A percentile compares a stretch with the other conserved stretches of the same genome.
Evolutionary conservation across 73 alveolate species (phyloP).

Genomic region (Stentor roeselii): DNA sequence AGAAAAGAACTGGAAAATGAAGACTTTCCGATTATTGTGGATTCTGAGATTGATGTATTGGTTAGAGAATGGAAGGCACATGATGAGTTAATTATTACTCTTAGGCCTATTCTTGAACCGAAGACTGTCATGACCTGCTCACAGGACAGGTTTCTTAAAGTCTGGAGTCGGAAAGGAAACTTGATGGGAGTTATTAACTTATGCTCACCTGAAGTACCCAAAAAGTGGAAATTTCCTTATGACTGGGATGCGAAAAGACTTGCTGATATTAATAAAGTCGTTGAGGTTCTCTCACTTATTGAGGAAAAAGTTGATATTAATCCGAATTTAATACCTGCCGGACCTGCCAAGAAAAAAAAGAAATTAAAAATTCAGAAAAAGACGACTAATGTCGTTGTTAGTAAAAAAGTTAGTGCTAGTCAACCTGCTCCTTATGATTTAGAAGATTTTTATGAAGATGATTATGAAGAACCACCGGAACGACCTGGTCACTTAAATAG

Average conservation of each 20-base stretch:
- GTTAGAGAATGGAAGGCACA: slow-evolving; percentile 70
- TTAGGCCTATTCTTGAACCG: slow-evolving; percentile 58
- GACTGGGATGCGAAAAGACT: slow-evolving; percentile 71
- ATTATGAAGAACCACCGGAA: slow-evolving; percentile 24
- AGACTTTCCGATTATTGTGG: slow-evolving; percentile 18
- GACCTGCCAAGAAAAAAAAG: background rate
- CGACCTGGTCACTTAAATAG: background rate
- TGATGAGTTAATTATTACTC: slow-evolving; percentile 32
- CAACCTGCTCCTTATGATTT: slow-evolving; percentile 25
- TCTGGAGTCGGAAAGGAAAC: slow-evolving; percentile 65
- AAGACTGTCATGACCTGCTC: slow-evolving; percentile 56
- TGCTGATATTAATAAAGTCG: slow-evolving; percentile 65
- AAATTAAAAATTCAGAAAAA: background rate
- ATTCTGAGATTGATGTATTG: slow-evolving; percentile 30
- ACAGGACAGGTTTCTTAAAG: slow-evolving; percentile 44
- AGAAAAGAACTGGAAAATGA: slow-evolving; percentile 40
- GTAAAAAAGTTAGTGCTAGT: slow-evolving; percentile 18
- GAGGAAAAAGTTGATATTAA: slow-evolving; percentile 45
- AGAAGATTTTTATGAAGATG: slow-evolving; percentile 35
- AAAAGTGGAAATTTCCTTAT: slow-evolving; percentile 77
- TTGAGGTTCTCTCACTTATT: slow-evolving; percentile 52
- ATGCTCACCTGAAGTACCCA: slow-evolving; percentile 48
- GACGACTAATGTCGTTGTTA: background rate
- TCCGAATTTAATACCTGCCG: background rate
- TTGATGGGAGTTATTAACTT: slow-evolving; percentile 62